Evolutionary conservation across 1,139 yeast species (phyloP).

Genomic region (Eremothecium cymbalariae): DNA sequence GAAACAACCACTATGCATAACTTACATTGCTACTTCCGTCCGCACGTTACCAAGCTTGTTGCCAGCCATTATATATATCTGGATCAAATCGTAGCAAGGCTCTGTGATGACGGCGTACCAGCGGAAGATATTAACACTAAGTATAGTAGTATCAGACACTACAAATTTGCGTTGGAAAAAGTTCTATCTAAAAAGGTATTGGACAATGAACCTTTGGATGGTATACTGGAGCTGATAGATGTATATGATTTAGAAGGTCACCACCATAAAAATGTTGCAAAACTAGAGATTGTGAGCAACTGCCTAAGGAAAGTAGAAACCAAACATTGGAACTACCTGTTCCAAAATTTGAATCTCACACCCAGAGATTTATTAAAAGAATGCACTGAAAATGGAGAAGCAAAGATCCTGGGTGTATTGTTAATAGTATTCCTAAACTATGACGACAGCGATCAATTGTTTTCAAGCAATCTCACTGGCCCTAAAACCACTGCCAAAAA

Average conservation of each 20-base stretch:
- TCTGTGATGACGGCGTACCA: constrained; percentile 14
- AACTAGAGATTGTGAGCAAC: constrained; percentile 45
- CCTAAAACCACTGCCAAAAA: constrained; percentile 15
- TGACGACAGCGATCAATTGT: constrained; percentile 16
- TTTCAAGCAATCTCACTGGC: background rate
- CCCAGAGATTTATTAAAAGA: constrained; percentile 36
- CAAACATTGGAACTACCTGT: constrained; percentile 50
- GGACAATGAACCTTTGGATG: constrained; percentile 40
- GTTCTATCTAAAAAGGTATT: constrained; percentile 32
- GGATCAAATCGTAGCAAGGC: constrained; percentile 23
- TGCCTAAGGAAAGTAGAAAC: constrained; percentile 61
- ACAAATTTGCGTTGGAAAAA: constrained; percentile 29
- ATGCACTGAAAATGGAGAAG: constrained; percentile 36
- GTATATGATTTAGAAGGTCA: constrained; percentile 18
- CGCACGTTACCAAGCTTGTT: constrained; percentile 16
- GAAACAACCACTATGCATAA: constrained; percentile 26
- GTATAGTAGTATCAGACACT: constrained; percentile 21
- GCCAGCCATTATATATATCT: constrained; percentile 26
- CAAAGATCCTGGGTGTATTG: constrained; percentile 39
- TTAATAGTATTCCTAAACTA: constrained; percentile 42
- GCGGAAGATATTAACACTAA: constrained; percentile 18
- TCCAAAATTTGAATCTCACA: constrained; percentile 34
- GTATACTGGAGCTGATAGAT: constrained; percentile 39
- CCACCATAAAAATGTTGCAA: constrained; percentile 30
- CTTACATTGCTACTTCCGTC: constrained; percentile 19